Evolutionary conservation across 352 stramenopile genomes (phyloP), one percentile per base, ranked within the genome.

Genomic region (Albugo laibachii): DNA sequence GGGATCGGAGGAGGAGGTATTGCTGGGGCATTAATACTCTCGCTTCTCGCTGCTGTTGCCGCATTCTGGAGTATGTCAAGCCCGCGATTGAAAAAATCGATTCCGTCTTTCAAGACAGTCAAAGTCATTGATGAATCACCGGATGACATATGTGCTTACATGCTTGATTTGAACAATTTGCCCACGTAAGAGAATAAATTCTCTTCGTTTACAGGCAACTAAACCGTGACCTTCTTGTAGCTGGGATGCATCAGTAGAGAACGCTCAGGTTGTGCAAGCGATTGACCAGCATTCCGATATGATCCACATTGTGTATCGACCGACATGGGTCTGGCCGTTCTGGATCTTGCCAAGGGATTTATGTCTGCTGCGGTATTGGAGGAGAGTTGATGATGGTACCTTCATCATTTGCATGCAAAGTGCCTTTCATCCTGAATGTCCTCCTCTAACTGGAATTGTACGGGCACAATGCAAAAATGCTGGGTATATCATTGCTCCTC

Each of bases 281-380:
- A 82, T 85, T 40, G 73, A 85, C 36, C 65, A 80, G 45, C 73
- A 85, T 52, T 73, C 73, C 41, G 73, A 85, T 59, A 83, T 85
- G 49, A 65, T 83, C 43, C 68, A 83, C 52, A 55, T 83, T 47
- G 63, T 83, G n/a, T 83, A 81, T 43, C 50, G 59, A 19, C 70
- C 73, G 1, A 67, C 80, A n/a, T 85, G 73, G 73, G 68, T 83
- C 38, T 85, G 73, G 73, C 73, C 73, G 15, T 43, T 82, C 52
- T 84, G 69, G 72, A 43, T 85, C 39, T 50, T 65, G n/a, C 65
- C 72, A 6, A 63, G 72, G 12, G 72, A 85, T 53, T 24, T 80
- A 5, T 85, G 72, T 36, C 52, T 85, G 41, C 49, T 85, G 37
- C 63, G 72, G 44, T 85, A 85, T 57, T 85, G 72, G 69, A 65